phyloP scores from a whole-genome alignment of 352 stramenopile genomes.

The Aphanomyces cochlioides region DNA sequence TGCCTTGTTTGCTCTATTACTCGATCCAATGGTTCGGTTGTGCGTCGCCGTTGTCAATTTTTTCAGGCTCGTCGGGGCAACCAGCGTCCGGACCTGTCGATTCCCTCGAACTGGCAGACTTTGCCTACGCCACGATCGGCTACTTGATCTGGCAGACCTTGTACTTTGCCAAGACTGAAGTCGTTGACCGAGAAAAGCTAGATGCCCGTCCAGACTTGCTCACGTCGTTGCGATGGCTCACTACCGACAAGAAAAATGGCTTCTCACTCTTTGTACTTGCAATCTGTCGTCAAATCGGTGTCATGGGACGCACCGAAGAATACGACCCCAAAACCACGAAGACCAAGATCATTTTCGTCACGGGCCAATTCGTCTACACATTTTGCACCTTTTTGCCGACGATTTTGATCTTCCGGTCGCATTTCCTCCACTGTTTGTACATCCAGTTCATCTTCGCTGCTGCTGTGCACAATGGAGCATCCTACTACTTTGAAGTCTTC shows the following conservation, averaged over 20 bases:
- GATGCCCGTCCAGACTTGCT: constrained; percentile 36
- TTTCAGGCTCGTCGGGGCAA: not conserved
- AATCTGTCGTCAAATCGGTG: constrained; percentile 27
- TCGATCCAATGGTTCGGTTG: constrained; percentile 34
- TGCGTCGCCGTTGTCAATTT: not conserved
- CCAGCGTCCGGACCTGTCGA: not conserved
- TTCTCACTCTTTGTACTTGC: constrained; percentile 35
- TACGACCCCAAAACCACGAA: constrained; percentile 36
- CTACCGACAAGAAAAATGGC: constrained; percentile 38
- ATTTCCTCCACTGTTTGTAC: constrained; percentile 12
- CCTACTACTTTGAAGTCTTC: constrained; percentile 44
- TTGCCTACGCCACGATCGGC: not conserved
- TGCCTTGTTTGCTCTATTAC: constrained; percentile 41
- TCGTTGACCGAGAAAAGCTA: constrained; percentile 36
- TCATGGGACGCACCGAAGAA: constrained; percentile 38
- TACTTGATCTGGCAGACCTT: constrained; percentile 46
- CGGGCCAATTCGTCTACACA: constrained; percentile 41
- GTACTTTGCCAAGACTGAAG: constrained; percentile 50
- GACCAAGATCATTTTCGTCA: constrained; percentile 45
- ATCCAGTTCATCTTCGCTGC: constrained; percentile 30
- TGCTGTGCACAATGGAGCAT: constrained; percentile 35
- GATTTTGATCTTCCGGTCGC: constrained; percentile 23
- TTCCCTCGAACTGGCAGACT: not conserved
- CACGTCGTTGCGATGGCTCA: constrained; percentile 44
- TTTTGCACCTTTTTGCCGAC: constrained; percentile 37